Conservation (phyloP, 768 basidiomycete species). For the Collybia sordida region DNA sequence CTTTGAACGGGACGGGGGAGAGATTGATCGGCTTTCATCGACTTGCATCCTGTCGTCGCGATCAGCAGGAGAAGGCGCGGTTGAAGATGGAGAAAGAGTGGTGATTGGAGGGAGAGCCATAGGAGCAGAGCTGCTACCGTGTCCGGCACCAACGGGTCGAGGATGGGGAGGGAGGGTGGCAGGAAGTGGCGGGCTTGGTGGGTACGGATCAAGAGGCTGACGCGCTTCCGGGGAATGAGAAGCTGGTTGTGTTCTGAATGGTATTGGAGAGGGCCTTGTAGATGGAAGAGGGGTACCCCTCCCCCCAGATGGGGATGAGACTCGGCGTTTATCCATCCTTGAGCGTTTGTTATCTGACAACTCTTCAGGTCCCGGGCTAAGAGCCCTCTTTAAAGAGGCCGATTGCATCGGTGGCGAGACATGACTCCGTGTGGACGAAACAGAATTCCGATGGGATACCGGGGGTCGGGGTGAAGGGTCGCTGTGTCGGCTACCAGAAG, state of each 20-base stretch:
- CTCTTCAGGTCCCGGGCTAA: constrained; percentile 70
- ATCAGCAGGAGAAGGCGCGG: constrained; percentile 52
- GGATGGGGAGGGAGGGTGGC: constrained; percentile 73
- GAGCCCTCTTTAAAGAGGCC: constrained; percentile 59
- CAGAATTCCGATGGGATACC: constrained; percentile 60
- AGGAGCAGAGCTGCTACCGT: constrained; percentile 31
- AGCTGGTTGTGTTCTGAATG: constrained; percentile 69
- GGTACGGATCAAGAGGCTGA: constrained; percentile 44
- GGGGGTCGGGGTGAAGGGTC: constrained; percentile 49
- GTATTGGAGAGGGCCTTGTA: constrained; percentile 67
- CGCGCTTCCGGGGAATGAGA: constrained; percentile 71
- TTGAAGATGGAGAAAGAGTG: constrained; percentile 62
- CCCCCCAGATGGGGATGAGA: constrained; percentile 48
- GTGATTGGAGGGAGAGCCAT: constrained; percentile 71
- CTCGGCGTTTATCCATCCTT: constrained; percentile 59
- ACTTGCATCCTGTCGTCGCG: constrained; percentile 56
- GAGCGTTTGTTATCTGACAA: constrained; percentile 56
- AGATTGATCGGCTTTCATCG: constrained; percentile 47
- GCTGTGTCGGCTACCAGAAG: constrained; percentile 54
- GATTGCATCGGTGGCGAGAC: constrained; percentile 56
- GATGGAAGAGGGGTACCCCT: constrained; percentile 58
- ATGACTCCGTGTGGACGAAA: constrained; percentile 65
- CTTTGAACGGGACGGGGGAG: constrained; percentile 54
- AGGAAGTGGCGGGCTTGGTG: constrained; percentile 56
- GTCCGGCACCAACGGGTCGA: constrained; percentile 62